Base-by-base conservation (phyloP, 768 basidiomycete species). In the Holtermannia corniformis region DNA sequence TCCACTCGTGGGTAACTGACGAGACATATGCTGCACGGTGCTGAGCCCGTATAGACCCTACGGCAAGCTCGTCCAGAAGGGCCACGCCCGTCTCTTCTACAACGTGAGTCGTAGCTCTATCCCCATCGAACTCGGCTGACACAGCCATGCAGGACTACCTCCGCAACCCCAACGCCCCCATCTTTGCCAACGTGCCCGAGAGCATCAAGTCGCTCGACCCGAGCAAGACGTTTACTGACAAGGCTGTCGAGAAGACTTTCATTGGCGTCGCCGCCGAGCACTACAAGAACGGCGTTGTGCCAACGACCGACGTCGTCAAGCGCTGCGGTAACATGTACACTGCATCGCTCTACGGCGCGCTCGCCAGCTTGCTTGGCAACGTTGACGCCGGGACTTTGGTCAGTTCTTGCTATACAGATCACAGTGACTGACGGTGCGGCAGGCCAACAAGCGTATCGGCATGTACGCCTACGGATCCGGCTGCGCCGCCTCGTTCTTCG, bases 311-410 rank as follows among this genome's bases (percentile, higher is more conserved):
- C 51, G 86, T 84, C 76, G 89, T 91, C 23, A 81, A 82, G 68
- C 83, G 91, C 43, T 81, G 93, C 59, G 95, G 95, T 13, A 97
- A 99, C 82, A 93, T 91, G 85, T 96, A 99, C 79, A 93, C 95
- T 12, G 95, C 85, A 13, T 92, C 89, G 14, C 78, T 99, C 11
- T 97, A 92, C 70, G 91, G 89, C 43, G 91, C 90, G 61, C 82
- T 99, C 55, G 86, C 92, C 37, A 89, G 87, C 5, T 77, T 97
- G 24, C 68, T 99, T 41, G 80, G 86, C 43, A 78, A 78, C 22
- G 80, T 87, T 37, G 81, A 83, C 62, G 83, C 87, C 81, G 59
- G 77, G 92, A 50, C 67, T 54, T 42, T 58, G 57, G 62, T 60
- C 47, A 51, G 60, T 56, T 12, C n/a, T 20, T 4, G 19, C 25